Base-by-base conservation (phyloP, 129 eudicot genomes). In the Apium graveolens region DNA sequence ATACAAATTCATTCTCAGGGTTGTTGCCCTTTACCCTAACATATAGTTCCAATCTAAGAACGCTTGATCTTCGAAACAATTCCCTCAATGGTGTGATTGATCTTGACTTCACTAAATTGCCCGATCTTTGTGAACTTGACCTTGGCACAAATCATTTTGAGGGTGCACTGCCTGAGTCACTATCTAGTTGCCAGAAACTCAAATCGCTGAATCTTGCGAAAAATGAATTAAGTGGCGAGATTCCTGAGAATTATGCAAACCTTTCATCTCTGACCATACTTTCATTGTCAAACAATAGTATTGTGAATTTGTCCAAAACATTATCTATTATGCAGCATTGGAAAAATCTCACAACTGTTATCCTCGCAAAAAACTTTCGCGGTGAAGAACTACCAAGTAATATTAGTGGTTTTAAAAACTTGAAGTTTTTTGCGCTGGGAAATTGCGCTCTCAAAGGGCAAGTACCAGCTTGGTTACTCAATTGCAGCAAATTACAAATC, bases 21-120 rank as follows among this genome's bases (percentile, higher is more conserved):
- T 43, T 88, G 78, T 85, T 95, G 85, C 99, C 99, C 48, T 82
- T 95, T 76, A 90, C 91, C 72, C 73, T 95, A 27, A 84, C 84
- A 43, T 83, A 82, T 34, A 87, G 97, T 82, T 38, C 87, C 18
- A 88, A 76, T 42, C 78, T 95, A 39, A 78, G 82, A 37, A 79
- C 77, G 49, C 99, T 95, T 78, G 96, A 95, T 91, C 94, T 95
- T 69, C 88, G 95, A 45, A 95, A 95, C 82, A 95, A 95, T 84
- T 87, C 99, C 12, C 82, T 95, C 0, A 76, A 86, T 21, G 99
- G 97, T 65, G 63, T 70, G 5, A 69, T 95, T 37, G 83, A 70
- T 81, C 85, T 87, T 48, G 81, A 95, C 85, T 95, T 95, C 85
- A 80, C 88, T 35, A 73, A 81, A 73, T 84, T 95, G 81, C 76